Evolutionary conservation across 139 green algal species (phyloP), one percentile per base, ranked within the genome.

Genomic region (Chlorella sp.): DNA sequence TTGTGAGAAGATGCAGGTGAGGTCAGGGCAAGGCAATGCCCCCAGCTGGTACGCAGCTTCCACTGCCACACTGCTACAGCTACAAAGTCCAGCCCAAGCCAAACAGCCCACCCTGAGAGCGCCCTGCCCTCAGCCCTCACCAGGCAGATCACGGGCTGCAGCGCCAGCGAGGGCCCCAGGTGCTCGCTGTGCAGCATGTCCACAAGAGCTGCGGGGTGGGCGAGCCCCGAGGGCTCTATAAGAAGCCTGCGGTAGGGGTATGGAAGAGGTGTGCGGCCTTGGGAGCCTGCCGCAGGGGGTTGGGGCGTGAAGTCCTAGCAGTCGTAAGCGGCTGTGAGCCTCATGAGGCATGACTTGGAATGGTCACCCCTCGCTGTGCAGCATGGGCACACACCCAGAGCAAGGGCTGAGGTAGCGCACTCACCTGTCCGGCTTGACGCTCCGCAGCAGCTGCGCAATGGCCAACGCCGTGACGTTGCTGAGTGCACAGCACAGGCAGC

Each of bases 401-500:
- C n/a, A n/a, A n/a, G n/a, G 51, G 51, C 7, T 24, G 14, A 26
- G 51, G 51, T 3, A 16, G 1, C 94, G 91, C 11, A 94, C 44
- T 34, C 94, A 76, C 32, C 92, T 68, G 81, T 94, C 87, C 0
- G 93, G 93, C 81, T 92, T 93, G 3, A 83, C 80, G 20, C 88
- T 72, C 5, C 92, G 90, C n/a, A 95, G 73, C 44, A 95, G 78
- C 88, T 96, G 92, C 0, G 88, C 92, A 4, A 96, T 89, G 44
- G 92, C 84, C 17, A 89, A 68, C 2, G 82, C 74, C 19, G 94
- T 91, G 24, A 90, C 83, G n/a, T 88, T 89, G n/a, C 87, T 87
- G 32, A 90, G 60, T 34, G 85, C 88, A 87, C 93, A 96, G 90
- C 93, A 96, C 78, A 95, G 89, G 87, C 93, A 96, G 48, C 92